Evolutionary conservation across 106 monocot species (phyloP).

Genomic region (Gastrodia elata): DNA sequence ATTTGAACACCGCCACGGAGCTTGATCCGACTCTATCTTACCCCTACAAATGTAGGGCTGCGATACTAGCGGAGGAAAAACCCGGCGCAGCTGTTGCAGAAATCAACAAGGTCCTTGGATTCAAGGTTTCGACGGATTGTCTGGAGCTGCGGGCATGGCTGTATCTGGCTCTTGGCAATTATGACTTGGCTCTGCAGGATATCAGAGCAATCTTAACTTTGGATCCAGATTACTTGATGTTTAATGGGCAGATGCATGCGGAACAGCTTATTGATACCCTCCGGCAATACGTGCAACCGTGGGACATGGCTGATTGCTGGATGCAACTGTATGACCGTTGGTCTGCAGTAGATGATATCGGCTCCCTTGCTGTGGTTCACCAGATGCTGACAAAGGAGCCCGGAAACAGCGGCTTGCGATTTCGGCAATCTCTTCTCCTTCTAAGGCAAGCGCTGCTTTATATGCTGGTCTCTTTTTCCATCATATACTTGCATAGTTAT

Average conservation of each 20-base stretch:
- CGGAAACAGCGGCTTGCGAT: slow-evolving; percentile 62
- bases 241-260: slow-evolving; percentile 76
- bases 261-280: slow-evolving; percentile 78
- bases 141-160: slow-evolving; percentile 96
- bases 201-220: slow-evolving; percentile 79
- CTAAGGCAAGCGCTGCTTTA: slow-evolving; percentile 30
- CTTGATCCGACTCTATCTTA: slow-evolving; percentile 66
- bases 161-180: slow-evolving; percentile 48
- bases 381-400: slow-evolving; percentile 91
- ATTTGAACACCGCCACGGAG: slow-evolving; percentile 53
- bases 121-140: slow-evolving; percentile 79
- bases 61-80: slow-evolving; percentile 63
- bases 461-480: not conserved
- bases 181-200: slow-evolving; percentile 66
- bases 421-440: slow-evolving; percentile 87
- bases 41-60: slow-evolving; percentile 83
- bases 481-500: not conserved
- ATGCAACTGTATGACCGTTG: slow-evolving; percentile 96
- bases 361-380: slow-evolving; percentile 94
- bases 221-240: slow-evolving; percentile 84
- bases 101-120: slow-evolving; percentile 87
- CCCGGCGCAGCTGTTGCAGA: slow-evolving; percentile 67
- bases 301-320: slow-evolving; percentile 95
- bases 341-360: slow-evolving; percentile 96
- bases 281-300: slow-evolving; percentile 61